A percentile compares a stretch with the other conserved stretches of the same genome.
Evolutionary conservation across 202 grass and related monocot species (phyloP).

Genomic region (Thinopyrum obtusiflorum): DNA sequence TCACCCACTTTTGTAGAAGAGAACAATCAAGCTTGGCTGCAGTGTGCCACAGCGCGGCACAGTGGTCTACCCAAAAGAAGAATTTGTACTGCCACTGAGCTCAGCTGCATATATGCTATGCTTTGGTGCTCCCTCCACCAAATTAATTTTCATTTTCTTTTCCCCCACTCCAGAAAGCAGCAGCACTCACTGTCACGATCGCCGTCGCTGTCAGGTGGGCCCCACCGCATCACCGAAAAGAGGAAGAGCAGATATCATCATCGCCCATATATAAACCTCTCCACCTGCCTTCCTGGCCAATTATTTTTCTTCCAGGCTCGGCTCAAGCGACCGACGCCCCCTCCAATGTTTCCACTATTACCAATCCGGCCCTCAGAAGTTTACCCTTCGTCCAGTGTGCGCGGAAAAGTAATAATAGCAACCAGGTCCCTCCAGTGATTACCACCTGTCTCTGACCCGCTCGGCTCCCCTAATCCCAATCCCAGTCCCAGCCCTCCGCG

Average conservation of each 20-base stretch:
- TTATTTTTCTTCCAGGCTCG: conserved; percentile 13
- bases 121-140: conserved; percentile 3
- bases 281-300: not conserved
- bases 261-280: not conserved
- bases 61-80: conserved; percentile 3
- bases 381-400: not conserved
- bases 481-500: not conserved
- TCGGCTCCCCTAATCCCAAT: not conserved
- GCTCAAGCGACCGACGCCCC: not conserved
- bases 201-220: not conserved
- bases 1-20: not conserved
- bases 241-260: conserved; percentile 16
- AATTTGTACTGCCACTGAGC: conserved; percentile 9
- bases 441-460: not conserved
- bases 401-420: not conserved
- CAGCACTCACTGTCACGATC: not conserved
- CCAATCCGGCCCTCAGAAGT: not conserved
- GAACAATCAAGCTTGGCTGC: not conserved
- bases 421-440: not conserved
- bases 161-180: not conserved
- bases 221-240: conserved; percentile 11
- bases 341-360: not conserved
- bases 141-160: not conserved
- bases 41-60: not conserved
- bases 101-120: conserved; percentile 4